Percentiles rank a stretch among this genome's conserved stretches.
These are phyloP conservation scores for Flammula alnicola DNA, from an alignment of 1,284 basidiomycete species.

Conservation along the genomic window DNA sequence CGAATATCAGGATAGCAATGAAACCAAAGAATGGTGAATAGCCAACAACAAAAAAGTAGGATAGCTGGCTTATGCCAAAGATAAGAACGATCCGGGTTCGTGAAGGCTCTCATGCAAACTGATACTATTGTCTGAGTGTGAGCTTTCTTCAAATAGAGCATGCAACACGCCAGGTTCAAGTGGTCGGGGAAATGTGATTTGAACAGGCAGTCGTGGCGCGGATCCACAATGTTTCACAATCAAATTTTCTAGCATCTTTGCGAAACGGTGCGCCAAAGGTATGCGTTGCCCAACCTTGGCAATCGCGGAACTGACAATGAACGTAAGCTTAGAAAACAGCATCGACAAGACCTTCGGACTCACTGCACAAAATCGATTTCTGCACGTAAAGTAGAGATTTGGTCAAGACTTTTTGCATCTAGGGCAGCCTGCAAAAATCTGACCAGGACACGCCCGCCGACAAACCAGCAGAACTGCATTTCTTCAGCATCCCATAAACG, in stretches of 20 bases:
- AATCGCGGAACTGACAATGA: conserved; percentile 54
- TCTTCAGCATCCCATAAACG: conserved; percentile 10
- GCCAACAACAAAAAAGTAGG: neutral
- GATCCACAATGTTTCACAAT: conserved; percentile 42
- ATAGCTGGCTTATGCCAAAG: conserved; percentile 28
- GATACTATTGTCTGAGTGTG: conserved; percentile 28
- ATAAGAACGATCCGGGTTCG: conserved; percentile 39
- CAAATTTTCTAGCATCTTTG: conserved; percentile 61
- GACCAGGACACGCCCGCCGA: conserved; percentile 64
- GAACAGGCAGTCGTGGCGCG: conserved; percentile 27
- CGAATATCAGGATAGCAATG: neutral
- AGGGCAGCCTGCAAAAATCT: conserved; percentile 65
- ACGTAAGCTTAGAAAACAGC: conserved; percentile 9
- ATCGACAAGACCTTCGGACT: conserved; percentile 28
- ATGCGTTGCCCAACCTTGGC: conserved; percentile 65
- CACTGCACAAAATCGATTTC: conserved; percentile 72
- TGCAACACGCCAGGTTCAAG: conserved; percentile 32
- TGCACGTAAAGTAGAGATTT: conserved; percentile 55
- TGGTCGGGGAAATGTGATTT: conserved; percentile 39
- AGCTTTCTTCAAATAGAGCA: conserved; percentile 34
- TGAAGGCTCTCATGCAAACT: conserved; percentile 36
- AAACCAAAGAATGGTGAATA: neutral
- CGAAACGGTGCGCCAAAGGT: conserved; percentile 68
- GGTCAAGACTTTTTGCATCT: conserved; percentile 54
- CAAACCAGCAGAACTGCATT: conserved; percentile 71